Base-by-base conservation (phyloP, 108 stramenopile genomes). In the Cyclotella atomus region DNA sequence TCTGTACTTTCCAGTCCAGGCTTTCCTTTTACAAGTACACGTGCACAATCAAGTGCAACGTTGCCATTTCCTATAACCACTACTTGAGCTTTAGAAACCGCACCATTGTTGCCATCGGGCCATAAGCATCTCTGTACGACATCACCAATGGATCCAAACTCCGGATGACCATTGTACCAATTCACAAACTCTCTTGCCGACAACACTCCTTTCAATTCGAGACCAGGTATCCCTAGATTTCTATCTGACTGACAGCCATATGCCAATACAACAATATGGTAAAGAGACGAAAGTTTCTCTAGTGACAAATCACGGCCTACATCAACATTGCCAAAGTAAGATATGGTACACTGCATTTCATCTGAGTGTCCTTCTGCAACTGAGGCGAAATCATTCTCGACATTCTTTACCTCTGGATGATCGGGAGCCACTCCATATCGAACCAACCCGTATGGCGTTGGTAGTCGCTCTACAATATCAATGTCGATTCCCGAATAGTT, bases 371-470 rank as follows among this genome's bases (percentile, higher is more conserved):
- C 44, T 12, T 81, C 64, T 50, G 59, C 36, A 8, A 95, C 50
- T 10, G 72, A 68, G 30, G 83, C 85, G 70, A 99, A 99, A 79
- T 98, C 97, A 46, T 92, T 83, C 75, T 95, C 84, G 0, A 98
- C 99, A 59, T 93, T 92, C 82, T 99, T 99, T 16, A 98, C 98
- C 83, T 99, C 98, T 7, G 95, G 98, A 86, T 99, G 98, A 76
- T 98, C 98, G 10, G 98, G 99, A 29, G 98, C 98, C 21, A 99
- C 98, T 32, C 98, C 99, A 53, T 74, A 91, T 36, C 98, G 82
- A 3, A 99, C 97, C 55, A 99, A 79, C 14, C 98, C 99, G 71
- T 75, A 99, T 7, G 97, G 96, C 1, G 91, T 95, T 2, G 96
- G 96, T 29, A 97, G 71, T 36, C 87, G 71, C 27, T 99, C 99